Percentiles rank a stretch among this genome's conserved stretches.
Conservation (phyloP, 768 basidiomycete genomes). For the Mycena albidolilacea region DNA sequence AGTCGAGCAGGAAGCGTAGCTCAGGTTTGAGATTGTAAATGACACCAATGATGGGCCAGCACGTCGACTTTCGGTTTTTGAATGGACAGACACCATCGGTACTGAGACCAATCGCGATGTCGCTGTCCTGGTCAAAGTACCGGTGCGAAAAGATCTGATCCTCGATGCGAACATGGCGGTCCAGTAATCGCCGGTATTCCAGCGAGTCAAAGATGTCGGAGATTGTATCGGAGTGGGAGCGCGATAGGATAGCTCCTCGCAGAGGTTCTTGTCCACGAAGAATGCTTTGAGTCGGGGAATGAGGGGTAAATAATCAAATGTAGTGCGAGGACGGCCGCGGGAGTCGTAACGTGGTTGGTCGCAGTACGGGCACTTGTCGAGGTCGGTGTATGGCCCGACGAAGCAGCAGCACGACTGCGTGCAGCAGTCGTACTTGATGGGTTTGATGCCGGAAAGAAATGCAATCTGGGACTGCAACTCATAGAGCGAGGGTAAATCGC, state of each 20-base stretch:
- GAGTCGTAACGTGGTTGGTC: too few relatives aligned
- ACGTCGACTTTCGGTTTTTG: constrained; percentile 39
- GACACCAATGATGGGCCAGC: constrained; percentile 54
- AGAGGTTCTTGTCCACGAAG: constrained; percentile 40
- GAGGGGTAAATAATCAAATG: constrained; percentile 52
- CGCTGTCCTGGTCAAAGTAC: constrained; percentile 51
- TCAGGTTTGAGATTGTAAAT: constrained; percentile 57
- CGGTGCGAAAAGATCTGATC: constrained; percentile 41
- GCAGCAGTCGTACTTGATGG: too few relatives aligned
- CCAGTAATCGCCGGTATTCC: constrained; percentile 44
- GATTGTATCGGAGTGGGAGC: constrained; percentile 28
- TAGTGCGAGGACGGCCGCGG: too few relatives aligned
- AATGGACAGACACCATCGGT: too few relatives aligned
- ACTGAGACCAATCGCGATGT: constrained; percentile 30
- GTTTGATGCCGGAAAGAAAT: too few relatives aligned
- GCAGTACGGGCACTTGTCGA: too few relatives aligned
- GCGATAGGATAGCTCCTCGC: constrained; percentile 49
- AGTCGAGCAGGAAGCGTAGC: constrained; percentile 46
- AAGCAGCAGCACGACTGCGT: too few relatives aligned
- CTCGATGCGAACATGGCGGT: constrained; percentile 44
- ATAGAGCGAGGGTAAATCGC: too few relatives aligned
- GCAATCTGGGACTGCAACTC: too few relatives aligned
- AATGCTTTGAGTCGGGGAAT: constrained; percentile 52
- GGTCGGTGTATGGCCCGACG: too few relatives aligned
- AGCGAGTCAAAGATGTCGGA: constrained; percentile 53